Evolutionary conservation across 2,329 filamentous ascomycete genomes (phyloP), one percentile per base, ranked within the genome.

Genomic region (Alternaria triticimaculans): DNA sequence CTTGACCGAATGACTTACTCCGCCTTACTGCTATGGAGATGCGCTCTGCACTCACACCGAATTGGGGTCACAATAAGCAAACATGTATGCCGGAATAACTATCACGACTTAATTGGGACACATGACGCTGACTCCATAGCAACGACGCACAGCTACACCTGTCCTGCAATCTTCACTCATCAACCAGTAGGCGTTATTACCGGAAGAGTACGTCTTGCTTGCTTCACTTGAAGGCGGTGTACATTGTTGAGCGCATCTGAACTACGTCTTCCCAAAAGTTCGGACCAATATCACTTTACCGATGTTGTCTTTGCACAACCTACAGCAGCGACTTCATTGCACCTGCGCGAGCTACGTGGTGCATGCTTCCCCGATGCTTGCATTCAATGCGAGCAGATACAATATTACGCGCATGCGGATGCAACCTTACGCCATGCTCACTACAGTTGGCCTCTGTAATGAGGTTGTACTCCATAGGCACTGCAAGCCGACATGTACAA

Each of bases 401-500:
- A 53, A 28, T 54, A 50, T 23, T 23, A 30, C 25, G 46, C 20
- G 20, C 44, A 49, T 37, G 37, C 58, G 56, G 57, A 59, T 64
- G 64, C 30, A 49, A 65, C 65, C 28, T 62, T 43, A 63, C 49
- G 54, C 59, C 43, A 48, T 56, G 21, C 12, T 23, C 33, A 10
- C 37, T 20, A 55, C 57, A 11, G 43, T 57, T 20, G 44, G 20
- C 45, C 25, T 25, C 25, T 25, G 25, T 25, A 9, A 25, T 25
- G 25, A 25, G 25, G 25, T 25, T 25, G 25, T 25, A 25, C 25
- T 41, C 10, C 18, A 18, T 15, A n/a, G 3, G 41, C 14, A 33
- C 45, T n/a, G 45, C 11, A 18, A 41, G 25, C 15, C 6, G 2
- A 12, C 46, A 20, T 63, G 50, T 66, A 68, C 60, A 66, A 62